These are phyloP conservation scores for Pascua guehoae DNA, from an alignment of 1,284 basidiomycete species.

Conservation along the genomic window DNA sequence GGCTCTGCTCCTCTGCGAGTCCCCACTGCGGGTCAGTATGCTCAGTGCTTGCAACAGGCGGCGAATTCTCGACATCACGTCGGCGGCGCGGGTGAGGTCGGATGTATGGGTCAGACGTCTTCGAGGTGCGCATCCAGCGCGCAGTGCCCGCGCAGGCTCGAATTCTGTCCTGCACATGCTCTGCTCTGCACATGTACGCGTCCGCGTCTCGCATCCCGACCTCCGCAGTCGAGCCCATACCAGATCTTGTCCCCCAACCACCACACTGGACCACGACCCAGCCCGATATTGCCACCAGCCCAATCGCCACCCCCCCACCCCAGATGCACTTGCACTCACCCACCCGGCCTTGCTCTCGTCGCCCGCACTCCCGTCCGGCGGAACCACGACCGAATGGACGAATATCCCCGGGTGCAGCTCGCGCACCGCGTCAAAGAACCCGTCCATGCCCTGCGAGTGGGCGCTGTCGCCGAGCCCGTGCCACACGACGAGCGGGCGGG, in stretches of 20 bases:
- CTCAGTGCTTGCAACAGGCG: background rate
- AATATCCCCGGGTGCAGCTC: constrained; percentile 76
- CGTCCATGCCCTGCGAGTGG: constrained; percentile 51
- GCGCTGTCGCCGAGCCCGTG: constrained; percentile 78
- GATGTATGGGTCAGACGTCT: no score
- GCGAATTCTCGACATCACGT: no score
- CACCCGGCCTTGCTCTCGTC: constrained; percentile 75
- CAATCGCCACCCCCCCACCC: background rate
- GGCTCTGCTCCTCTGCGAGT: constrained; percentile 30
- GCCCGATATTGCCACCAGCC: background rate
- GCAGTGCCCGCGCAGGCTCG: no score
- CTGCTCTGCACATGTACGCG: no score
- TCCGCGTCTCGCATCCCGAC: no score
- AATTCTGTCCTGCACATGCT: no score
- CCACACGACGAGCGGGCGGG: constrained; percentile 83
- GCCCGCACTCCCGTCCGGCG: constrained; percentile 57
- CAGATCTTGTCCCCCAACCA: no score
- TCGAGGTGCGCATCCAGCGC: no score
- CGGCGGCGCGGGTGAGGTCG: no score
- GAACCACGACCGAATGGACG: constrained; percentile 74
- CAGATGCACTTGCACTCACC: constrained; percentile 54
- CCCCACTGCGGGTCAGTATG: constrained; percentile 32
- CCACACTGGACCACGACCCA: no score
- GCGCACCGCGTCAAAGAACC: constrained; percentile 66
- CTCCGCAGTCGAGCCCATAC: no score